Base-by-base conservation (phyloP, 257 asterid genomes). In the Cordia subcordata region DNA sequence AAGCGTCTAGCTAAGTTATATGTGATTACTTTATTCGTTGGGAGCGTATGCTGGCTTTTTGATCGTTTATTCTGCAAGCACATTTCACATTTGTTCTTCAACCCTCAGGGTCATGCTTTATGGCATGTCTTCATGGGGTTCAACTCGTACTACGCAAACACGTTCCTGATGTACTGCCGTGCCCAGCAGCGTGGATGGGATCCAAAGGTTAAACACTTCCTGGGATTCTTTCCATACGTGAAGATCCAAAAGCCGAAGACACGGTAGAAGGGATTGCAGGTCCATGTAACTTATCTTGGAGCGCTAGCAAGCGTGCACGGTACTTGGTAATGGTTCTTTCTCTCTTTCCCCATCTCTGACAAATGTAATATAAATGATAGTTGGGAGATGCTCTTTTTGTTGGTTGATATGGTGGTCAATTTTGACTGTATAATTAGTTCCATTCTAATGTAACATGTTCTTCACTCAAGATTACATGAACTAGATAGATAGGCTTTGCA, bases 91-190 rank as follows among this genome's bases (percentile, higher is more conserved):
- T 81, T 86, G 95, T 67, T 18, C 55, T 17, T 83, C 73, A 83
- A 91, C 49, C 98, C 94, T 55, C 98, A 91, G 66, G 98, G 98
- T 19, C 98, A 91, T 75, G 96, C 98, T 19, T 19, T 87, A 45
- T 91, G 98, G 98, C 98, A 91, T 17, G 62, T 85, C 44, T 52
- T 80, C 13, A 91, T 91, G 98, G 95, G 94, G 38, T 87, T 87
- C 82, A 91, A 91, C 63, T 91, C 98, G 0, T 91, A 91, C 72
- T 91, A 76, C 4, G 98, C 95, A 38, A 91, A 91, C 62, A 74
- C 92, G 4, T 91, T 91, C 76, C 62, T 87, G 61, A 91, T 91
- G 98, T 87, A 77, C 80, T 91, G 98, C 66, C 98, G 96, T 17
- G 98, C 98, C 51, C 88, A 77, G 68, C 98, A 91, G 68, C 80